Conservation (phyloP, 257 asterid species). For the Solanum rostratum region DNA sequence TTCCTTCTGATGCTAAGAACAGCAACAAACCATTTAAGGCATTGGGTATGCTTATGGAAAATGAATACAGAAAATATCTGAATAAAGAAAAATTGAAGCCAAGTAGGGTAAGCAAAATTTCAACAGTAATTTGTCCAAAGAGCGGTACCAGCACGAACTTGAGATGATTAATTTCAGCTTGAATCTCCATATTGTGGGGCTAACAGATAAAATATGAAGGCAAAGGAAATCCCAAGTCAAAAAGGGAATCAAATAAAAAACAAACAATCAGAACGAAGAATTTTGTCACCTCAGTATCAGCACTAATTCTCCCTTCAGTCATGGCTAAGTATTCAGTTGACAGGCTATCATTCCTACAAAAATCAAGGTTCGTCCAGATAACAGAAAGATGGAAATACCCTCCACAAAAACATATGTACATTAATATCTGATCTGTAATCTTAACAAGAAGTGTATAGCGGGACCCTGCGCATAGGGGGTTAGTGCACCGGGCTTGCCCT, state of each 20-base stretch:
- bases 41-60: conserved; percentile 9
- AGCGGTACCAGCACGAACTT: conserved; percentile 65
- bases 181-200: conserved; percentile 33
- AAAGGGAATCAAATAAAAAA: neutral
- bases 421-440: neutral
- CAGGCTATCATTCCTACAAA: conserved; percentile 22
- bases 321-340: conserved; percentile 22
- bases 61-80: neutral
- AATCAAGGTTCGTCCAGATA: conserved; percentile 1
- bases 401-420: neutral
- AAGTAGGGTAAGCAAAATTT: neutral
- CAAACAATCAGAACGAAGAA: neutral
- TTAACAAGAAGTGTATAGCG: neutral
- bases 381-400: conserved; percentile 1
- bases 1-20: conserved; percentile 73
- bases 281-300: conserved; percentile 37
- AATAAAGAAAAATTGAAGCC: neutral
- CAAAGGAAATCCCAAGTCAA: conserved; percentile 4
- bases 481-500: no score
- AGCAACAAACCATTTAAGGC: conserved; percentile 2
- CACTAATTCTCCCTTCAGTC: conserved; percentile 11
- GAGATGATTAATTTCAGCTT: conserved; percentile 46
- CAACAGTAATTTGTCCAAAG: conserved; percentile 1
- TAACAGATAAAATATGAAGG: conserved; percentile 7
- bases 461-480: no score